Evolutionary conservation across 805 yeast species (phyloP).

Genomic region (Schizosaccharomyces cryophilus): DNA sequence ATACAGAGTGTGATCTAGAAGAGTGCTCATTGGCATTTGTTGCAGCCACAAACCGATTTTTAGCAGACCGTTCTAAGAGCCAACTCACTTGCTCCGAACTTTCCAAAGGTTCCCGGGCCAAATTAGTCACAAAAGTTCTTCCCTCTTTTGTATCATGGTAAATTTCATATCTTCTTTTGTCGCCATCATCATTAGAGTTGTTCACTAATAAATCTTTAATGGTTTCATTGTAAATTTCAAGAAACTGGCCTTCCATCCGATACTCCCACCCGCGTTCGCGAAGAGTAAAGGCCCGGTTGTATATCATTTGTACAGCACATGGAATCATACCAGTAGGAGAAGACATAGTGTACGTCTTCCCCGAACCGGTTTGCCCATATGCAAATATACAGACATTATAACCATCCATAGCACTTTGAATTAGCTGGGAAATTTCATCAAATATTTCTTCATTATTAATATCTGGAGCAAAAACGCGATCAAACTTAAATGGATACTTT

Average conservation of each 20-base stretch:
- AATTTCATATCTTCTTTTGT: slow-evolving; percentile 31
- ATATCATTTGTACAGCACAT: slow-evolving; percentile 44
- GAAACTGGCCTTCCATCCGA: slow-evolving; percentile 41
- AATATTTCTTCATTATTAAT: slow-evolving; percentile 41
- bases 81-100: slow-evolving; percentile 25
- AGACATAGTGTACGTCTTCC: slow-evolving; percentile 77
- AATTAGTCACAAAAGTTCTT: slow-evolving; percentile 37
- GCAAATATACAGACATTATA: slow-evolving; percentile 82
- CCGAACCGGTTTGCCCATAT: slow-evolving; percentile 92
- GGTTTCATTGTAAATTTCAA: slow-evolving; percentile 74
- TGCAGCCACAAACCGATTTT: slow-evolving; percentile 50
- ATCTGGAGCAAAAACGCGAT: slow-evolving; percentile 39
- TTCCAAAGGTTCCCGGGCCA: slow-evolving; percentile 25
- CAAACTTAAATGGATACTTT: slow-evolving; percentile 35
- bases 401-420: slow-evolving; percentile 73
- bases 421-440: slow-evolving; percentile 61
- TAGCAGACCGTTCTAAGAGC: slow-evolving; percentile 30
- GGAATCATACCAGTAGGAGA: slow-evolving; percentile 60
- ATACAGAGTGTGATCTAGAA: slow-evolving; percentile 77
- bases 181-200: slow-evolving; percentile 7
- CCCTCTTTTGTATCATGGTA: slow-evolving; percentile 34
- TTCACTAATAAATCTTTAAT: slow-evolving; percentile 39
- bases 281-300: slow-evolving; percentile 26
- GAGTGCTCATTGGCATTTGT: slow-evolving; percentile 65
- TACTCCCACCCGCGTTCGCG: slow-evolving; percentile 38